Conservation (phyloP, 108 stramenopile species). For the Skeletonema potamos region DNA sequence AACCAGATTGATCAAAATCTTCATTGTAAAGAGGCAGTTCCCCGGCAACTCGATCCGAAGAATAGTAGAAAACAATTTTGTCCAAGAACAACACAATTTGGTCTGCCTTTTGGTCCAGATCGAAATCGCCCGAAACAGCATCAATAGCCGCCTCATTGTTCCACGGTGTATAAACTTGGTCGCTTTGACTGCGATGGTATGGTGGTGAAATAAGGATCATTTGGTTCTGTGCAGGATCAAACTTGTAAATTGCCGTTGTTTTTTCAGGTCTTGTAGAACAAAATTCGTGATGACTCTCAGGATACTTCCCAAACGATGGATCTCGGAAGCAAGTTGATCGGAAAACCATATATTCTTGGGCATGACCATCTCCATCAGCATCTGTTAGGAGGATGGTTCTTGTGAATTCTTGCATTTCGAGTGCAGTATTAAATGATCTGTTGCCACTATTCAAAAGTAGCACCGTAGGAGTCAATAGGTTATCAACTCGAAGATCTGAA, state of each 20-base stretch:
- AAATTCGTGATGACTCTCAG: not conserved
- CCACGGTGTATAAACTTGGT: not conserved
- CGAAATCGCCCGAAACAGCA: not conserved
- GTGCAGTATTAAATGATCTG: not conserved
- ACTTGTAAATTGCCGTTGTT: not conserved
- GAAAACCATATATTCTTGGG: conserved; percentile 1
- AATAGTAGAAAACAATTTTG: not conserved
- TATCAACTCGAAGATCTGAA: not conserved
- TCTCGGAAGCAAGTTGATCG: not conserved
- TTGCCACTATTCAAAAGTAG: conserved; percentile 1
- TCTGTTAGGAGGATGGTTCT: not conserved
- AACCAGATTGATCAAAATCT: not conserved
- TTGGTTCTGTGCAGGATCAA: not conserved
- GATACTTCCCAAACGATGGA: not conserved
- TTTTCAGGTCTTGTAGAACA: not conserved
- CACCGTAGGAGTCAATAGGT: not conserved
- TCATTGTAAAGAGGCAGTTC: not conserved
- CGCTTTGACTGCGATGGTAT: not conserved
- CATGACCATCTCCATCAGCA: conserved; percentile 1
- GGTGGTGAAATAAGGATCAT: not conserved
- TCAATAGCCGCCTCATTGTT: not conserved
- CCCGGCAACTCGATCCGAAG: not conserved
- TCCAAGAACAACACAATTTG: not conserved
- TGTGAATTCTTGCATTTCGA: not conserved
- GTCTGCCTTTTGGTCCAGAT: not conserved